These are phyloP conservation scores for Aureobasidium melanogenum DNA, from an alignment of 2,329 filamentous ascomycete species.

Conservation along the genomic window DNA sequence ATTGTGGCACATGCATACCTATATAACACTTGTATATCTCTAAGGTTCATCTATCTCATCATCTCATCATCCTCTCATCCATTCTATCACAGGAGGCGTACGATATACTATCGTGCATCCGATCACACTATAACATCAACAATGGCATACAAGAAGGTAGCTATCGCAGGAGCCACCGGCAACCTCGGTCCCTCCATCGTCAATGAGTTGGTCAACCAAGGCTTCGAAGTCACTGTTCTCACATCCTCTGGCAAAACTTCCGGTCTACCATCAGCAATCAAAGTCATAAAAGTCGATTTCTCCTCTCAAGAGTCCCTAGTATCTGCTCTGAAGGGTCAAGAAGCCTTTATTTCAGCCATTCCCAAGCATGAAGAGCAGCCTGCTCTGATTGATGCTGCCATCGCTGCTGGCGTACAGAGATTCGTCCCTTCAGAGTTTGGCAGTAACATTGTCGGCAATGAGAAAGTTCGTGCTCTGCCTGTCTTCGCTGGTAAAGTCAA, in stretches of 20 bases:
- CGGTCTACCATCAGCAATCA: constrained; percentile 21
- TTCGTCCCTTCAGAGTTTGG: constrained; percentile 37
- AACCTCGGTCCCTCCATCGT: constrained; percentile 35
- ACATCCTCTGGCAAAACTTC: constrained; percentile 22
- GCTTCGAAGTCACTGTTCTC: constrained; percentile 27
- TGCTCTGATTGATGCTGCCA: constrained; percentile 30
- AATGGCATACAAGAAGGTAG: constrained; percentile 4
- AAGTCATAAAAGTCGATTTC: constrained; percentile 23
- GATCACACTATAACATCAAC: neutral
- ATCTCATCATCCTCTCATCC: neutral
- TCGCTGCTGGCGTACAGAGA: constrained; percentile 30
- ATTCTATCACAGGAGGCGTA: no score
- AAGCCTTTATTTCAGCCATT: constrained; percentile 30
- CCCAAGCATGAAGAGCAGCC: constrained; percentile 22
- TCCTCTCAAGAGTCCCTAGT: constrained; percentile 25
- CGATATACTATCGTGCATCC: no score
- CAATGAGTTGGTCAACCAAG: constrained; percentile 29
- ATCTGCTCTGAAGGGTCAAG: constrained; percentile 26
- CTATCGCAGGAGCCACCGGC: constrained; percentile 23
- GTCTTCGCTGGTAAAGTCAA: constrained; percentile 29
- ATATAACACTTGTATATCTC: neutral
- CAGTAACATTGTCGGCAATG: constrained; percentile 26
- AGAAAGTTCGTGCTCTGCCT: constrained; percentile 23
- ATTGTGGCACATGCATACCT: neutral
- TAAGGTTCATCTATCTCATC: neutral